Base-by-base conservation (phyloP, 1,139 yeast genomes). In the Meyerozyma elateridarum region DNA sequence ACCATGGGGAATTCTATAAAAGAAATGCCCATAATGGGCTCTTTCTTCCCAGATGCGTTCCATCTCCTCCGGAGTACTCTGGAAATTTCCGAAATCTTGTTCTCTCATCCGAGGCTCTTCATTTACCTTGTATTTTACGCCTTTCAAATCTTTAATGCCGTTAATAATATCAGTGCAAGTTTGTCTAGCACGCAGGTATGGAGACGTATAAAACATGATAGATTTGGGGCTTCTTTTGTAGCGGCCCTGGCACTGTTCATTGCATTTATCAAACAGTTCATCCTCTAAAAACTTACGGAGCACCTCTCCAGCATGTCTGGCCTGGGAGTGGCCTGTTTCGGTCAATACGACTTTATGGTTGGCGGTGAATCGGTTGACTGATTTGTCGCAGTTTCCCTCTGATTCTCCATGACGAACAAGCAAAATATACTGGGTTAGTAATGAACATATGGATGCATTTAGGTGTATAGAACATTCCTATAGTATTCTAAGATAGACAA, bases 11-110 rank as follows among this genome's bases (percentile, higher is more conserved):
- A 88, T 88, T 35, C 96, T 60, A 52, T 83, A 88, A 56, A 88
- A 88, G 36, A 88, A 88, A 56, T 87, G 95, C 0, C 96, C 96
- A 56, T 88, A 88, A 42, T 79, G 78, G 0, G 95, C 89, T 29
- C 96, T 61, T 46, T 85, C 93, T 34, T 71, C 70, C 87, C 93
- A 82, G 21, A 84, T 78, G 44, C 64, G 61, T 45, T 78, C 79
- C 93, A 88, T 85, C 42, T 81, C 88, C 35, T 72, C 80, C 3
- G 81, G 72, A 25, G 82, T 75, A 36, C 81, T 73, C 58, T 88
- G 96, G 56, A 85, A 87, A 52, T 88, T 88, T 15, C 96, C 96
- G 52, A 88, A 88, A 56, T 88, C 96, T 54, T 88, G 96, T 52
- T 88, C 96, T 43, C 96, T 67, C 75, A 88, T 76, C 33, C 96